A percentile compares a stretch with the other conserved stretches of the same genome.
Conservation (phyloP, 1,139 yeast genomes). For the Nadsonia starkeyi-henricii region DNA sequence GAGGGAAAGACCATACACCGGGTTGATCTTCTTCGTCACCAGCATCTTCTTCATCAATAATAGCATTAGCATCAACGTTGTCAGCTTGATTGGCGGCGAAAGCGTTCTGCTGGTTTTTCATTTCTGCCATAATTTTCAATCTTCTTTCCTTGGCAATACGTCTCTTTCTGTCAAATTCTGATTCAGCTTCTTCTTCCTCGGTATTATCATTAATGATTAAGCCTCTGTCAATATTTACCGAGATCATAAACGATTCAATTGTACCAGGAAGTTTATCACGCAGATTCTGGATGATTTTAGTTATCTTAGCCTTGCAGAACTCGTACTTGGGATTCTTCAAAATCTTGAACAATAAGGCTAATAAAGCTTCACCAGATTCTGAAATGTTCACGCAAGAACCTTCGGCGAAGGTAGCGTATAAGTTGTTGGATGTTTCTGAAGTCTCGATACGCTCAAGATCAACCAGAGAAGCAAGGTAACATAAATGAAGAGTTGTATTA, state of each 20-base stretch:
- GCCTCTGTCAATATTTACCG: constrained; percentile 1
- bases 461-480: constrained; percentile 41
- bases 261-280: constrained; percentile 7
- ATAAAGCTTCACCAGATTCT: background rate
- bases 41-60: constrained; percentile 17
- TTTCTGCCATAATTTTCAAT: constrained; percentile 58
- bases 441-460: constrained; percentile 12
- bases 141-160: constrained; percentile 60
- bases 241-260: constrained; percentile 2
- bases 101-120: constrained; percentile 55
- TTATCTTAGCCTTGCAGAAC: constrained; percentile 7
- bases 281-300: constrained; percentile 10
- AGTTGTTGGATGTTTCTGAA: background rate
- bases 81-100: constrained; percentile 41
- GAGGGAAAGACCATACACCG: constrained; percentile 58
- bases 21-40: constrained; percentile 20
- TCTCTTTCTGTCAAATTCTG: constrained; percentile 28
- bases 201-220: constrained; percentile 1
- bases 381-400: constrained; percentile 1
- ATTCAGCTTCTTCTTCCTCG: constrained; percentile 1
- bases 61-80: constrained; percentile 15
- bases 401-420: constrained; percentile 3
- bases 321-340: constrained; percentile 6
- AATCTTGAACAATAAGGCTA: constrained; percentile 6
- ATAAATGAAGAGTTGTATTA: constrained; percentile 48